A percentile compares a stretch with the other conserved stretches of the same genome.
Conservation (phyloP, 495 filamentous ascomycete species). For the Talaromyces stipitatus region DNA sequence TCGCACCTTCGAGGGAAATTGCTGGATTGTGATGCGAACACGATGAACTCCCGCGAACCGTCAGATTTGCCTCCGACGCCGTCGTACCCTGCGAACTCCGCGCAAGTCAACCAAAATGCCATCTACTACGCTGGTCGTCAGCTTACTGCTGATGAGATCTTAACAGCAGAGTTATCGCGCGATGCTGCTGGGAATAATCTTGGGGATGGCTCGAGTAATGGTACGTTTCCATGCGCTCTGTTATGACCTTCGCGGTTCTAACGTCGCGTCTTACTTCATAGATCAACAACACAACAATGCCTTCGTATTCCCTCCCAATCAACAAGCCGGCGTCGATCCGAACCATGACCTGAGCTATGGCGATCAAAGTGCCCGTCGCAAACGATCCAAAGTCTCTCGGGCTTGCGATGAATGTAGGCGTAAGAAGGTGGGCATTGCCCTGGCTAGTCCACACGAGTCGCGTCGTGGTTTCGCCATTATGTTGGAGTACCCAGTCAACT, state of each 20-base stretch:
- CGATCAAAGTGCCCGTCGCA: slow-evolving; percentile 64
- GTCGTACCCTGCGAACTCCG: slow-evolving; percentile 41
- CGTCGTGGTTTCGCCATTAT: neutral
- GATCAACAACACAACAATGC: slow-evolving; percentile 42
- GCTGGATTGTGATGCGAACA: slow-evolving; percentile 4
- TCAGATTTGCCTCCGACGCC: slow-evolving; percentile 40
- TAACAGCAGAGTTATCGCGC: slow-evolving; percentile 39
- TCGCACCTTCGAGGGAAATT: no score
- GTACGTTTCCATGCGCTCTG: slow-evolving; percentile 34
- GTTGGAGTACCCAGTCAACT: slow-evolving; percentile 10
- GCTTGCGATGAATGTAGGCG: slow-evolving; percentile 93
- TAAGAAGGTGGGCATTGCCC: slow-evolving; percentile 60
- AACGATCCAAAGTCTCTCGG: slow-evolving; percentile 84
- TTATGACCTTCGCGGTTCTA: slow-evolving; percentile 15
- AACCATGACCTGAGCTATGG: slow-evolving; percentile 44
- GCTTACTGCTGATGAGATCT: slow-evolving; percentile 38
- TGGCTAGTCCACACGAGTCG: slow-evolving; percentile 2
- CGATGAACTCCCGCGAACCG: slow-evolving; percentile 41
- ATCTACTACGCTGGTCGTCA: slow-evolving; percentile 42
- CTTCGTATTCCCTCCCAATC: slow-evolving; percentile 38
- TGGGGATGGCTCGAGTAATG: slow-evolving; percentile 33
- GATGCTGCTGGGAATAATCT: slow-evolving; percentile 35
- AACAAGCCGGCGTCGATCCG: slow-evolving; percentile 44
- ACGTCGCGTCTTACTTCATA: slow-evolving; percentile 34
- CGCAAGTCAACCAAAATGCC: slow-evolving; percentile 40